These are phyloP conservation scores for Pisolithus thermaeus DNA, from an alignment of 1,284 basidiomycete genomes.

Conservation along the genomic window DNA sequence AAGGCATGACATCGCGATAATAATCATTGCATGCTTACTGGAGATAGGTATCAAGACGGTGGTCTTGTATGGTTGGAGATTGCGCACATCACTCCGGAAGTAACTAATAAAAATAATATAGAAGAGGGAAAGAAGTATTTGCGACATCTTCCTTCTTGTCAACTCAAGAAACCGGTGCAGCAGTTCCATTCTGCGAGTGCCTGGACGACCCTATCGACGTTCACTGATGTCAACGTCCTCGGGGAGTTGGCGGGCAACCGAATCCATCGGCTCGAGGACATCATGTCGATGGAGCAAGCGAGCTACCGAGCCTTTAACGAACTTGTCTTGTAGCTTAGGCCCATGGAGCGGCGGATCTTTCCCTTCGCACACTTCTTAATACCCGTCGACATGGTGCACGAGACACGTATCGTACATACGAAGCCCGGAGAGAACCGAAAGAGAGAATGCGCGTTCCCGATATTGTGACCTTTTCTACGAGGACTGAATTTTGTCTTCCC, in stretches of 20 bases:
- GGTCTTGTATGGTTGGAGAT: too few species aligned
- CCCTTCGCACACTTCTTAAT: neutral
- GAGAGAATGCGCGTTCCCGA: neutral
- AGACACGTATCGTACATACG: neutral
- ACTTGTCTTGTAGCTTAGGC: neutral
- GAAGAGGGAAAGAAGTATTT: neutral
- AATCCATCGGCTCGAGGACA: too few species aligned
- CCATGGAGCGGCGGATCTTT: neutral
- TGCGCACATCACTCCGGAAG: too few species aligned
- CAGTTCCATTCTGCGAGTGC: neutral
- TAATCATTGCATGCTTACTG: too few species aligned
- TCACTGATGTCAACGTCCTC: too few species aligned
- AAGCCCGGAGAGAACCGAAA: too few species aligned
- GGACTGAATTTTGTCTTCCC: slow-evolving; percentile 5
- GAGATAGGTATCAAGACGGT: too few species aligned
- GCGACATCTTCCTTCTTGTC: neutral
- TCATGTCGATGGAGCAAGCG: too few species aligned
- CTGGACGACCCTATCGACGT: neutral
- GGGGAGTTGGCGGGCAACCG: too few species aligned
- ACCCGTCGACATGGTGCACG: neutral
- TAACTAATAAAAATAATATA: slow-evolving; percentile 24
- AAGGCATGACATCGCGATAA: neutral
- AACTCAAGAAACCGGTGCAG: neutral
- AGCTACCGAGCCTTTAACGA: too few species aligned
- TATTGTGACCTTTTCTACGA: neutral